Evolutionary conservation across 768 basidiomycete species (phyloP).

Genomic region (Tylopilus subfusipes): DNA sequence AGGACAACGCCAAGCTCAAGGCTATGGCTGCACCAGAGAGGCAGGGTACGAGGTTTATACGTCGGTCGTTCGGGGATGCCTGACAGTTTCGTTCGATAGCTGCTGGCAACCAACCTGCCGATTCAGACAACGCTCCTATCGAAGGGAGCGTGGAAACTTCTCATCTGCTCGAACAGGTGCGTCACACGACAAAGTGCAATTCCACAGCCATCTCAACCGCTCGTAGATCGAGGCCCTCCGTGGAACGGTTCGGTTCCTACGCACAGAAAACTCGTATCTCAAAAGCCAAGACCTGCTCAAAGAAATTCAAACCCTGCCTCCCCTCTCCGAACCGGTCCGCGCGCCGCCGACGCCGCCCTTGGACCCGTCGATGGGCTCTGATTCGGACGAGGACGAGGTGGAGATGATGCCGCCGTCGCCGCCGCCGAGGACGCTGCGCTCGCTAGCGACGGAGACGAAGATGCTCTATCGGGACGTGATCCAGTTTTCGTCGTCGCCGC

Average conservation of each 20-base stretch:
- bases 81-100: constrained; percentile 25
- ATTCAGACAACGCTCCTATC: constrained; percentile 59
- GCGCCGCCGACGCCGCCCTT: constrained; percentile 63
- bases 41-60: constrained; percentile 48
- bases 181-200: constrained; percentile 7
- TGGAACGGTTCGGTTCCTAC: constrained; percentile 87
- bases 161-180: constrained; percentile 82
- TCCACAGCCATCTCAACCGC: constrained; percentile 6
- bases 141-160: constrained; percentile 87
- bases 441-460: constrained; percentile 80
- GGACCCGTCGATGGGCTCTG: constrained; percentile 61
- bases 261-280: constrained; percentile 89
- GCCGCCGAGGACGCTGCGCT: constrained; percentile 52
- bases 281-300: constrained; percentile 87
- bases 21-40: constrained; percentile 61
- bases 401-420: constrained; percentile 38
- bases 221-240: constrained; percentile 84
- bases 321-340: constrained; percentile 47
- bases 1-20: constrained; percentile 85
- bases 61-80: not conserved
- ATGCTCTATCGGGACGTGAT: constrained; percentile 87
- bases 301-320: constrained; percentile 73
- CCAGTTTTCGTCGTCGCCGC: constrained; percentile 74
- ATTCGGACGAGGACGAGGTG: constrained; percentile 60
- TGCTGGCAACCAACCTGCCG: constrained; percentile 47